These are phyloP conservation scores for Talaromyces borbonicus DNA, from an alignment of 495 filamentous ascomycete genomes.

Conservation along the genomic window DNA sequence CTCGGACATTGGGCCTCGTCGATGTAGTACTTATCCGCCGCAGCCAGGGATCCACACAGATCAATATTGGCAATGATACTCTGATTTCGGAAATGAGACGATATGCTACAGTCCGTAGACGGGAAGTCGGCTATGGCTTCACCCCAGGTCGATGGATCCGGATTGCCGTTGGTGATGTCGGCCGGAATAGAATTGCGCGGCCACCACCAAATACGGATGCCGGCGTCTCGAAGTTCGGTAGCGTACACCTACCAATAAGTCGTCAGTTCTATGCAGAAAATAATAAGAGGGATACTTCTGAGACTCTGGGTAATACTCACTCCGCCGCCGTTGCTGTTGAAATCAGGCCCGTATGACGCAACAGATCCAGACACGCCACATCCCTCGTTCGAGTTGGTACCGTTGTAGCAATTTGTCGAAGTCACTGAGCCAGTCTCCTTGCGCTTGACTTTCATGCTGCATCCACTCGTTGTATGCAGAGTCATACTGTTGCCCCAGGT, in stretches of 20 bases:
- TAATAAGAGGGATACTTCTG: too few species aligned
- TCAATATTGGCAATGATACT: conserved; percentile 45
- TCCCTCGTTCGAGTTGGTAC: conserved; percentile 28
- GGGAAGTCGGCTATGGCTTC: conserved; percentile 42
- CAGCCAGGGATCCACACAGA: conserved; percentile 36
- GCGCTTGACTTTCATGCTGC: conserved; percentile 37
- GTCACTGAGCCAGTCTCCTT: conserved; percentile 26
- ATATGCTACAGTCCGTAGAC: conserved; percentile 37
- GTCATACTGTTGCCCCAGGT: conserved; percentile 37
- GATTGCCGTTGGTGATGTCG: conserved; percentile 24
- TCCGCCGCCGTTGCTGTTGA: conserved; percentile 40
- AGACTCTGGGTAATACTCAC: conserved; percentile 19
- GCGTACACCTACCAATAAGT: conserved; percentile 27
- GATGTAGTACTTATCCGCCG: conserved; percentile 24
- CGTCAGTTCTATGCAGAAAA: not conserved
- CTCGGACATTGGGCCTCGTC: conserved; percentile 33
- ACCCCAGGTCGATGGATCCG: conserved; percentile 40
- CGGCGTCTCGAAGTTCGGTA: conserved; percentile 33
- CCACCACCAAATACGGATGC: conserved; percentile 44
- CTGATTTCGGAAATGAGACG: conserved; percentile 37
- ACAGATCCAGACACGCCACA: conserved; percentile 31
- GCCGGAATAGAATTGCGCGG: conserved; percentile 26
- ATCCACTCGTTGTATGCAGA: conserved; percentile 33
- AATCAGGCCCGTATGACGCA: conserved; percentile 27
- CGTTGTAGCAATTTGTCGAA: conserved; percentile 26